phyloP scores from a whole-genome alignment of 1,139 yeast genomes.

The Taphrina confusa region DNA sequence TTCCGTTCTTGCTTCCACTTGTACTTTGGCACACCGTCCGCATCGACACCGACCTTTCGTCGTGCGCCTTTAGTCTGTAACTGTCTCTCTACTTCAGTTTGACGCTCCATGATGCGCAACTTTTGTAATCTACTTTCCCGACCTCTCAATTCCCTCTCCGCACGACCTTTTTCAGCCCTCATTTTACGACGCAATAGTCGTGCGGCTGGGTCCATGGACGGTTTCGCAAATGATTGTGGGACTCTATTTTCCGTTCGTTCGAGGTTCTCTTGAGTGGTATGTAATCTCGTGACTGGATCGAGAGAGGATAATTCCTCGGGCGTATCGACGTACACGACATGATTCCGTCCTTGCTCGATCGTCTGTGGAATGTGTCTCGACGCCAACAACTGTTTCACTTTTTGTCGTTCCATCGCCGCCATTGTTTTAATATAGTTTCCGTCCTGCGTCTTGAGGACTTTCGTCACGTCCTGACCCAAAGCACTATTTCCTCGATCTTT shows the following conservation, averaged over 20 bases:
- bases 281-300: slow-evolving; percentile 13
- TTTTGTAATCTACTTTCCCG: slow-evolving; percentile 26
- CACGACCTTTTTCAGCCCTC: slow-evolving; percentile 8
- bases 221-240: too few species aligned
- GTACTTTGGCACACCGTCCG: slow-evolving; percentile 36
- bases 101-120: slow-evolving; percentile 21
- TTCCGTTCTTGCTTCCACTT: slow-evolving; percentile 39
- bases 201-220: background rate
- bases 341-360: slow-evolving; percentile 46
- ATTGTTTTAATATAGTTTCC: slow-evolving; percentile 78
- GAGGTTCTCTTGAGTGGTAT: background rate
- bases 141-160: slow-evolving; percentile 28
- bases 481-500: slow-evolving; percentile 53
- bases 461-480: slow-evolving; percentile 70
- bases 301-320: background rate
- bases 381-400: slow-evolving; percentile 62
- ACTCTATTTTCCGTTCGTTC: background rate
- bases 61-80: slow-evolving; percentile 38
- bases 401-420: slow-evolving; percentile 65
- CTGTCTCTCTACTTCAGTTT: slow-evolving; percentile 34
- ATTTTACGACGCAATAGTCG: background rate
- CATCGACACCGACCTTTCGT: slow-evolving; percentile 34
- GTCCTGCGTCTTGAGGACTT: slow-evolving; percentile 85
- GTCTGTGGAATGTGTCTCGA: slow-evolving; percentile 47
- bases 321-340: background rate